Evolutionary conservation across 1,284 basidiomycete genomes (phyloP), one percentile per base, ranked within the genome.

Genomic region (Ceratobasidium papillatum): DNA sequence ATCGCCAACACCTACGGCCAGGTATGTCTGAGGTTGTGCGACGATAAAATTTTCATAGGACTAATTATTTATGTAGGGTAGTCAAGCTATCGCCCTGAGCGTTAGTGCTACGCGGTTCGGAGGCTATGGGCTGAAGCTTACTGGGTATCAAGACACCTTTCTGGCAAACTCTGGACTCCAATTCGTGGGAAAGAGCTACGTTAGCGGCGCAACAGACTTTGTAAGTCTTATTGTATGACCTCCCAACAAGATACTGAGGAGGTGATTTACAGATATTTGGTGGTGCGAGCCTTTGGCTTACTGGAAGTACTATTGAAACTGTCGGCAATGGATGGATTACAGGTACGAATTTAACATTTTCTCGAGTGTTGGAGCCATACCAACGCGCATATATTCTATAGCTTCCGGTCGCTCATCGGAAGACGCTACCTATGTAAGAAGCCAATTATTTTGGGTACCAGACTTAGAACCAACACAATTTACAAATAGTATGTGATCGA

Each of bases 131-230:
- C 74, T 72, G 63, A 72, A 77, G 38, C 30, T 78, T 14, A 59
- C 56, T 1, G 77, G 78, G 0, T 75, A 75, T 34, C 78, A 78
- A 56, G 77, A 79, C 47, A 79, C 77, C 1, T 59, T 78, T 7
- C 69, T 77, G 19, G 78, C 78, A 12, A 75, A 79, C n/a, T 52
- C 74, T 34, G 78, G 78, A 5, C 56, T 54, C 25, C 75, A 79
- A 45, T 77, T 78, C 63, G 76, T 75, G 41, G 68, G 75, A 7
- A 74, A 76, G 52, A 43, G 59, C 32, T 75, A 62, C 45, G 77
- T 78, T 38, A n/a, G 61, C 27, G 78, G 78, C 27, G 64, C 43
- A 62, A 22, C 22, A 9, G 51, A 52, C 8, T 17, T 30, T 27
- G 25, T 27, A 3, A 3, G 51, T 22, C 8, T 19, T 17, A 30